Percentiles rank a stretch among this genome's conserved stretches.
phyloP scores from a whole-genome alignment of 2,329 filamentous ascomycete species.

The Botrytis hyacinthi region DNA sequence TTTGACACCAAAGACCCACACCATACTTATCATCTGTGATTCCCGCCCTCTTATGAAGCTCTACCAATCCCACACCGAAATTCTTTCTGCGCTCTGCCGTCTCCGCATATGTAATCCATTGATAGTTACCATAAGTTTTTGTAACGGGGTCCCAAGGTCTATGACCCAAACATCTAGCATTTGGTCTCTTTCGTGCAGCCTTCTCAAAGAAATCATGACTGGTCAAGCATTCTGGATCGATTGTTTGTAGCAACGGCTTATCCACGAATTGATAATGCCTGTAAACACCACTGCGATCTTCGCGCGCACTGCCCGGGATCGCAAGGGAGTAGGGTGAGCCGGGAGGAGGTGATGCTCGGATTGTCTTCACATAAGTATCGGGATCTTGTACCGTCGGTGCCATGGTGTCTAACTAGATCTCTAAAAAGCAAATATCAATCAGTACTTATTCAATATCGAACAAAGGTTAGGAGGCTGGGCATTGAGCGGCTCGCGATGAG shows the following conservation, averaged over 20 bases:
- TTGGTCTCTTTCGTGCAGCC: constrained; percentile 60
- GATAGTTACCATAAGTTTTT: constrained; percentile 71
- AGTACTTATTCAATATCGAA: neutral
- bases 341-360: constrained; percentile 35
- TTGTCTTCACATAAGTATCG: constrained; percentile 28
- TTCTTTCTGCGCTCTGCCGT: constrained; percentile 77
- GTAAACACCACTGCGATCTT: constrained; percentile 74
- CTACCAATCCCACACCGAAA: constrained; percentile 80
- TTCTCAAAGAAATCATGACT: constrained; percentile 79
- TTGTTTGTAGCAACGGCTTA: constrained; percentile 65
- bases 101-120: constrained; percentile 80
- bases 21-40: constrained; percentile 66
- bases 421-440: neutral
- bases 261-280: constrained; percentile 78
- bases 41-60: constrained; percentile 73
- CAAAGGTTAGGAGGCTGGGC: neutral
- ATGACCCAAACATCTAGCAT: constrained; percentile 72
- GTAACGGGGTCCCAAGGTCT: constrained; percentile 74
- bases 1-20: constrained; percentile 82
- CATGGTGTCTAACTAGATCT: constrained; percentile 25
- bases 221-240: constrained; percentile 69
- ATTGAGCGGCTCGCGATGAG: neutral
- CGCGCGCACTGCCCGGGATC: constrained; percentile 69
- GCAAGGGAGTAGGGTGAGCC: constrained; percentile 68
- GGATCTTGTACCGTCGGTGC: constrained; percentile 31